Base-by-base conservation (phyloP, 371 early-diverging fungal species). In the Rhizopus stolonifer region DNA sequence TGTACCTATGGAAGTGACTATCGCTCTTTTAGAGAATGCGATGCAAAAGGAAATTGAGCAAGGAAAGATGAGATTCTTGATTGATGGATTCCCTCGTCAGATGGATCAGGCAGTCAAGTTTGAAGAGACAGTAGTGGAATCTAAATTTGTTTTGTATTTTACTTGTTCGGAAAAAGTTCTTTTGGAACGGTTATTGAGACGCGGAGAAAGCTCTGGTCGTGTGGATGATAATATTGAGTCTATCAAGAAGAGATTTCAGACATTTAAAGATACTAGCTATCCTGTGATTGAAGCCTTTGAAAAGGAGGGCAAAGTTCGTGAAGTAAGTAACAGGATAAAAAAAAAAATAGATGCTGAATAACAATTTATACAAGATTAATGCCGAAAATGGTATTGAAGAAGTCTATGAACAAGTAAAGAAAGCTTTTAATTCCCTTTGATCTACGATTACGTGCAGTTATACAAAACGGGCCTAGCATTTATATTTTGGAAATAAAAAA, bases 1-100 rank as follows among this genome's bases (percentile, higher is more conserved):
- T 66, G 99, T 97, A 5, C 99, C 98, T 15, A 86, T 85, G 81
- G 93, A 94, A 60, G 91, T 98, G 39, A 97, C 97, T 8, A 93
- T 97, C 60, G 84, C 84, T 4, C 79, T 98, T 19, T 79, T 98
- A 25, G 84, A 92, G 51, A 80, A 88, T 24, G 93, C 93, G 14
- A 97, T 98, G 91, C 79, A 83, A 54, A 86, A 80, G 47, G 71
- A 73, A 21, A 77, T 79, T 21, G 70, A 74, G 46, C 67, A 72
- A 10, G 69, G 76, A n/a, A 60, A 73, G 46, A 53, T 56, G 0
- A 76, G 86, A 26, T 96, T 97, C 75, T 69, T 96, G 60, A 86
- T 96, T 46, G 98, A 97, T 56, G 98, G 31, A 29, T 29, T 29
- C 10, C 31, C 31, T 29, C 31, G 31, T 10, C 31, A 29, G 10